Conservation (phyloP, 441 rosid genomes). For the Syzygium syzygioides region DNA sequence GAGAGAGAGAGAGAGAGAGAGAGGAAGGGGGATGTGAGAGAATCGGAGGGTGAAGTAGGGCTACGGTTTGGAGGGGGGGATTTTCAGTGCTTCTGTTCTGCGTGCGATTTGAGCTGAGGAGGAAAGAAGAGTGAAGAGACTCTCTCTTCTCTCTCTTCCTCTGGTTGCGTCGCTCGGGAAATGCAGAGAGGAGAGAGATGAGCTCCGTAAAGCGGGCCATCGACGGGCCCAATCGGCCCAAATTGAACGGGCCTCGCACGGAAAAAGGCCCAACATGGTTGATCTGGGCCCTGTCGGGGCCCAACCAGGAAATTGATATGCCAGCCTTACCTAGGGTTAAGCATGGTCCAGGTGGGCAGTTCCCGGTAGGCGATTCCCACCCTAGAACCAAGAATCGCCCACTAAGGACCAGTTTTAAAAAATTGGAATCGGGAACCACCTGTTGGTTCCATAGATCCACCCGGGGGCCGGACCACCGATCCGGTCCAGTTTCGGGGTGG, state of each 20-base stretch:
- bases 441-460: no score
- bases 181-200: not conserved
- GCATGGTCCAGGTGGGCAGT: no score
- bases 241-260: not conserved
- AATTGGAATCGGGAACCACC: no score
- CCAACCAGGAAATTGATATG: not conserved
- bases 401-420: no score
- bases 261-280: not conserved
- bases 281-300: not conserved
- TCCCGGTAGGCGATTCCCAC: no score
- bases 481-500: no score
- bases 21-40: not conserved
- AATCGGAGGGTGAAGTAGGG: not conserved
- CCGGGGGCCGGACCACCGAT: no score
- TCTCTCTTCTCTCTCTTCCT: not conserved
- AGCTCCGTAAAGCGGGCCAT: not conserved
- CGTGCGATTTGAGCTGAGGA: not conserved
- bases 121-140: not conserved
- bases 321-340: not conserved
- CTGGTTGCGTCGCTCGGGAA: not conserved
- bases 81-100: not conserved
- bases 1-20: not conserved
- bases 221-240: not conserved
- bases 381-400: no score
- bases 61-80: not conserved